phyloP scores from a whole-genome alignment of 352 stramenopile genomes.

The Globisporangium okanoganense region DNA sequence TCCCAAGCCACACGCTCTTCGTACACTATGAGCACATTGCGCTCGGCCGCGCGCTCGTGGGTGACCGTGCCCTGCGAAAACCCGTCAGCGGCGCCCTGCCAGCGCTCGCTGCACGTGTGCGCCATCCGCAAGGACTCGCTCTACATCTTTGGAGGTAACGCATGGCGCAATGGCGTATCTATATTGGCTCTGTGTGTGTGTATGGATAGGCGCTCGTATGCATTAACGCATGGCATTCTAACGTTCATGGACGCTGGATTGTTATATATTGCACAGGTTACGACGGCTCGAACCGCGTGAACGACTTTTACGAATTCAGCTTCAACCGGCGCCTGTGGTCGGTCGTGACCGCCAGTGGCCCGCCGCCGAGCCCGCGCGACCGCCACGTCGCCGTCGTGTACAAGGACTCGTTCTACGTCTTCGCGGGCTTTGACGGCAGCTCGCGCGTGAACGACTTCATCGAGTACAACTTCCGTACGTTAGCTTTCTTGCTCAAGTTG shows the following conservation, averaged over 20 bases:
- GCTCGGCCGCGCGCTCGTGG: slow-evolving; percentile 60
- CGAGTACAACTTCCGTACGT: slow-evolving; percentile 91
- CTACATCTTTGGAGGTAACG: slow-evolving; percentile 88
- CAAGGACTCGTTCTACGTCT: slow-evolving; percentile 93
- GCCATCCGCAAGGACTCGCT: slow-evolving; percentile 89
- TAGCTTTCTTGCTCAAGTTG: not conserved
- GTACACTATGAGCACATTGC: slow-evolving; percentile 26
- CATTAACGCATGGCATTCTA: not conserved
- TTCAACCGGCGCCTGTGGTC: slow-evolving; percentile 83
- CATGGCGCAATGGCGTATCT: not conserved
- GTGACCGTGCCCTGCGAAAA: slow-evolving; percentile 77
- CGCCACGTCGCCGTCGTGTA: slow-evolving; percentile 93
- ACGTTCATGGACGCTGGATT: not conserved
- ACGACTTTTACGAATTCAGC: slow-evolving; percentile 94
- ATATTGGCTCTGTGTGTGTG: not conserved
- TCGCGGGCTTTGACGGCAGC: slow-evolving; percentile 92
- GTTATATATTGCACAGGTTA: slow-evolving; percentile 56
- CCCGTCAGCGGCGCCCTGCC: slow-evolving; percentile 79
- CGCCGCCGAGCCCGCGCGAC: slow-evolving; percentile 88
- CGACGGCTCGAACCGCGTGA: slow-evolving; percentile 90
- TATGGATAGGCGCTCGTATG: not conserved
- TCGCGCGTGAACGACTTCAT: slow-evolving; percentile 94
- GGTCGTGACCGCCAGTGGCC: slow-evolving; percentile 58
- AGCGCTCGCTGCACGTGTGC: slow-evolving; percentile 92
- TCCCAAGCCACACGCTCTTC: not conserved